Conservation (phyloP, 257 asterid species). For the Thymus mandschuricus region DNA sequence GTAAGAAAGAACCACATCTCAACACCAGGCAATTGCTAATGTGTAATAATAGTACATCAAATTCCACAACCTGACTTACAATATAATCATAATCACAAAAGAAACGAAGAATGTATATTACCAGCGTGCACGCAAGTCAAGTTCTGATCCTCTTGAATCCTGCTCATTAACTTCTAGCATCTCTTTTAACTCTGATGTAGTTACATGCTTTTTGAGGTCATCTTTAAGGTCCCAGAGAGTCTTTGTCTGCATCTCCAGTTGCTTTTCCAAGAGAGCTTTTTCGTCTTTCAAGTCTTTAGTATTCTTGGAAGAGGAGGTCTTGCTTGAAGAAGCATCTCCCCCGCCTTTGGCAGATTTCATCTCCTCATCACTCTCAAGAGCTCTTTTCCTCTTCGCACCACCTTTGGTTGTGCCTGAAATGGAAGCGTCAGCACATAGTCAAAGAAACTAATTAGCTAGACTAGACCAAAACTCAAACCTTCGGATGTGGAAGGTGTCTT, state of each 20-base stretch:
- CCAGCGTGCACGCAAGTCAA: slow-evolving; percentile 87
- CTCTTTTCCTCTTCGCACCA: slow-evolving; percentile 70
- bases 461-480: slow-evolving; percentile 44
- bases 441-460: slow-evolving; percentile 25
- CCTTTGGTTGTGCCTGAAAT: slow-evolving; percentile 57
- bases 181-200: slow-evolving; percentile 75
- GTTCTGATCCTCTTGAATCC: slow-evolving; percentile 85
- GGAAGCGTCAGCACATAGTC: slow-evolving; percentile 22
- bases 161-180: slow-evolving; percentile 90
- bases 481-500: slow-evolving; percentile 47
- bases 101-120: slow-evolving; percentile 31
- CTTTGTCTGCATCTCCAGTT: slow-evolving; percentile 72
- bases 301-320: slow-evolving; percentile 34
- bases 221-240: slow-evolving; percentile 87
- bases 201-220: slow-evolving; percentile 80
- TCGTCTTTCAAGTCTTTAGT: slow-evolving; percentile 36
- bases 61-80: background rate
- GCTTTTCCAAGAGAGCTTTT: slow-evolving; percentile 48
- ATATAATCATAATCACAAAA: slow-evolving; percentile 3
- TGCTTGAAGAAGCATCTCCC: slow-evolving; percentile 41
- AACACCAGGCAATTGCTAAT: slow-evolving; percentile 8
- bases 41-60: slow-evolving; percentile 1
- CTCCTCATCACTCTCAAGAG: slow-evolving; percentile 48
- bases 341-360: slow-evolving; percentile 58
- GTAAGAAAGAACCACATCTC: background rate